A percentile compares a stretch with the other conserved stretches of the same genome.
phyloP scores from a whole-genome alignment of 331 rosid species.

The Rosa hybrid region DNA sequence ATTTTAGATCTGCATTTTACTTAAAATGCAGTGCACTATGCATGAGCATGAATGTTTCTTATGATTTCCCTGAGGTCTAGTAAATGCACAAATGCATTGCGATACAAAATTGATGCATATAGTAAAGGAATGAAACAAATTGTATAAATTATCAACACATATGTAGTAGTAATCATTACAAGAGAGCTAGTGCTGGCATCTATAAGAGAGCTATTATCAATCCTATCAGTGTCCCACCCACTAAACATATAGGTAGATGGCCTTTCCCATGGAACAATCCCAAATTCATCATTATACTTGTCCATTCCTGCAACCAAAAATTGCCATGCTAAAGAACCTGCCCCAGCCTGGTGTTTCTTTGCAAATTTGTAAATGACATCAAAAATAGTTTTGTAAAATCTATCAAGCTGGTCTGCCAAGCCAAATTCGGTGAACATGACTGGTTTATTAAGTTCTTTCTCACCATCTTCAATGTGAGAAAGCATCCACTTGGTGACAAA shows the following conservation, averaged over 20 bases:
- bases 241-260: slow-evolving; percentile 34
- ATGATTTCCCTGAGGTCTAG: too few relatives aligned
- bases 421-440: slow-evolving; percentile 93
- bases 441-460: slow-evolving; percentile 70
- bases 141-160: not conserved
- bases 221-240: not conserved
- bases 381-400: slow-evolving; percentile 47
- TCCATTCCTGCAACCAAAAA: slow-evolving; percentile 73
- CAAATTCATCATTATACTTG: slow-evolving; percentile 82
- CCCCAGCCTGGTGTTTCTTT: slow-evolving; percentile 72
- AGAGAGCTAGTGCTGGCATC: not conserved
- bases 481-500: slow-evolving; percentile 89
- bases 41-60: too few relatives aligned
- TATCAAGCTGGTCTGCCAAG: slow-evolving; percentile 66
- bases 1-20: not conserved
- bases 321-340: slow-evolving; percentile 95
- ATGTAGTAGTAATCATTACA: not conserved
- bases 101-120: not conserved
- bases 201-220: not conserved
- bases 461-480: slow-evolving; percentile 95
- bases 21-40: too few relatives aligned
- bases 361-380: slow-evolving; percentile 76
- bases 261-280: slow-evolving; percentile 66
- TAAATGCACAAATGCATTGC: not conserved
- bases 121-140: too few relatives aligned